Evolutionary conservation across 768 basidiomycete species (phyloP), one percentile per base, ranked within the genome.

Genomic region (Tricholoma saponaceum): DNA sequence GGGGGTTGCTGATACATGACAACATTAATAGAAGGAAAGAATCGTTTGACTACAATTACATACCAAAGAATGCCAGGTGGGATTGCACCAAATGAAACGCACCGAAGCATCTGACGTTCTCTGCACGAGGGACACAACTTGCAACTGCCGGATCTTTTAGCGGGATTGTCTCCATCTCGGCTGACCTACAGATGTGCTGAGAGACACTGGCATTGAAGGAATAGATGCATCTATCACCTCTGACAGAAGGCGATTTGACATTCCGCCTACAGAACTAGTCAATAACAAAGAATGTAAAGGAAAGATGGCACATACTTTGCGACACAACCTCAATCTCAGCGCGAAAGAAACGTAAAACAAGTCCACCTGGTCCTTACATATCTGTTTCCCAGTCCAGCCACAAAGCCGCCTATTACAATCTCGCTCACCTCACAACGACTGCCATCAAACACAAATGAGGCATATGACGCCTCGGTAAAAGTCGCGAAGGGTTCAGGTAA

Each of bases 371-470:
- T 69, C 68, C 13, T 57, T 51, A 62, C 87, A 85, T 3, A 64
- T 56, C 78, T 81, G 58, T 16, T 4, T 54, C 26, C 30, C 51
- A n/a, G 54, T 30, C 39, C 12, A 25, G 41, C 52, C 7, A 44
- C 33, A 35, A 57, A 44, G 46, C 3, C 22, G 4, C 18, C 8
- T 8, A 22, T 6, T 7, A 53, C 26, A 33, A 12, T 50, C 16
- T 14, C 13, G 64, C 75, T 43, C 56, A 87, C 84, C 66, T 80
- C 79, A 61, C 89, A 90, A 2, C 58, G 16, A 0, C 86, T 85
- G 0, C 68, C 67, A 61, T 83, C 82, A 57, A 86, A 90, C 22
- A 89, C 58, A 55, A 88, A 81, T 0, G 86, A 81, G n/a, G 83
- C 85, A 66, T 84, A 87, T 0, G 80, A 72, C 0, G 82, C 64